Base-by-base conservation (phyloP, 176 grass and related monocot genomes). In the Rhipidocladum racemiflorum region DNA sequence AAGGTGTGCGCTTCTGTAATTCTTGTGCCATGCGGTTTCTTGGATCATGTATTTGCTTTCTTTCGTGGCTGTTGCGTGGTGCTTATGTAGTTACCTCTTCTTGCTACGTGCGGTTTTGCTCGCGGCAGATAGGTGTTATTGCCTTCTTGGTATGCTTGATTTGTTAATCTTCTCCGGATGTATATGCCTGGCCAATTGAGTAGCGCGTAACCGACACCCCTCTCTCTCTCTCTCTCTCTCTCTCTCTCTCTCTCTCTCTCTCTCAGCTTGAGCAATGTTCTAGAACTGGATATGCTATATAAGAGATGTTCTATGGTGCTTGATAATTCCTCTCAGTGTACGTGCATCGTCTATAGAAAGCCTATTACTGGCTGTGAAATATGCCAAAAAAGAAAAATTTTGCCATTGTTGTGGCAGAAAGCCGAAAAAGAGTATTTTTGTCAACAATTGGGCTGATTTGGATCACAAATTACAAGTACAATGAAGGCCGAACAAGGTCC, bases 11-110 rank as follows among this genome's bases (percentile, higher is more conserved):
- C 35, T 51, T 92, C 13, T 53, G 12, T 66, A 63, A 70, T 29
- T 80, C 29, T 76, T 86, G 65, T 57, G 54, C 24, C 54, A 70
- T 40, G 64, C 15, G 32, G 63, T 83, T 69, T 69, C 20, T 35
- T 64, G 69, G 27, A 61, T 61, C 50, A 65, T 80, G 57, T 76
- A 66, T 81, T 46, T 48, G 53, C 7, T 70, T 53, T 68, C 32
- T 60, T 32, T 71, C 40, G 13, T 25, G 61, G 61, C 48, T n/a
- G 40, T 65, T 38, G 38, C 55, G 51, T 62, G 65, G 32, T 76
- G 56, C 72, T 73, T 76, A 25, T 40, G 34, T 79, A 35, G 49
- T n/a, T n/a, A n/a, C n/a, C n/a, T 25, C 28, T 24, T 60, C 34
- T 38, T 28, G 14, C 17, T 68, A 20, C 36, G 3, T 20, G 1